A percentile compares a stretch with the other conserved stretches of the same genome.
Evolutionary conservation across 129 eudicot genomes (phyloP).

Genomic region (Oenanthe sinensis): DNA sequence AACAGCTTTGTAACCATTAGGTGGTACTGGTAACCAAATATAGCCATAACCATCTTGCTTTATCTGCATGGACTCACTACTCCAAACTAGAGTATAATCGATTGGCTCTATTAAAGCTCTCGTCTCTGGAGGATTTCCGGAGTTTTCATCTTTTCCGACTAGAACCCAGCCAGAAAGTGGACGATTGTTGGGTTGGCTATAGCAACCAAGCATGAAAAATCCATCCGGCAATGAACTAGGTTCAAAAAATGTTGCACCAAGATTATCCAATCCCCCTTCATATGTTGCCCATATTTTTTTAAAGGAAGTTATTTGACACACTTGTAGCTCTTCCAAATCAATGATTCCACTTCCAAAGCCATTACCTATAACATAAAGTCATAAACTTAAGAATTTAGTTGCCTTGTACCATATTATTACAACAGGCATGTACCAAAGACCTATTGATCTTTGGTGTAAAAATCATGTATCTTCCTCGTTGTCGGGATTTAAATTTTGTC

Average conservation of each 20-base stretch:
- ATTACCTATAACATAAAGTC: neutral
- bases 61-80: conserved; percentile 18
- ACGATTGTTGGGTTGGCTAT: conserved; percentile 47
- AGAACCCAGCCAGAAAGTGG: conserved; percentile 54
- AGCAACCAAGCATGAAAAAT: conserved; percentile 53
- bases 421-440: neutral
- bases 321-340: conserved; percentile 8
- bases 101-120: conserved; percentile 30
- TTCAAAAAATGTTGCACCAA: conserved; percentile 49
- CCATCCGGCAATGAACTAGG: conserved; percentile 54
- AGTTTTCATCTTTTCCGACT: conserved; percentile 32
- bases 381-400: neutral
- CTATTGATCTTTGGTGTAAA: neutral
- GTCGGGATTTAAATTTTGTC: neutral
- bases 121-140: neutral
- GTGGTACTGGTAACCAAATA: conserved; percentile 53
- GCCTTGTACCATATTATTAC: neutral
- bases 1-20: conserved; percentile 37
- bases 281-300: neutral
- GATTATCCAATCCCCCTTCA: conserved; percentile 1
- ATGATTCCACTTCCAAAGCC: conserved; percentile 9
- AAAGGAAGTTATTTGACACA: conserved; percentile 3
- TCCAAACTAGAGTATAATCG: conserved; percentile 47
- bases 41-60: conserved; percentile 25
- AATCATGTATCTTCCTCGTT: neutral